Evolutionary conservation across 2,329 filamentous ascomycete species (phyloP).

Genomic region (Pestalotiopsis sp.): DNA sequence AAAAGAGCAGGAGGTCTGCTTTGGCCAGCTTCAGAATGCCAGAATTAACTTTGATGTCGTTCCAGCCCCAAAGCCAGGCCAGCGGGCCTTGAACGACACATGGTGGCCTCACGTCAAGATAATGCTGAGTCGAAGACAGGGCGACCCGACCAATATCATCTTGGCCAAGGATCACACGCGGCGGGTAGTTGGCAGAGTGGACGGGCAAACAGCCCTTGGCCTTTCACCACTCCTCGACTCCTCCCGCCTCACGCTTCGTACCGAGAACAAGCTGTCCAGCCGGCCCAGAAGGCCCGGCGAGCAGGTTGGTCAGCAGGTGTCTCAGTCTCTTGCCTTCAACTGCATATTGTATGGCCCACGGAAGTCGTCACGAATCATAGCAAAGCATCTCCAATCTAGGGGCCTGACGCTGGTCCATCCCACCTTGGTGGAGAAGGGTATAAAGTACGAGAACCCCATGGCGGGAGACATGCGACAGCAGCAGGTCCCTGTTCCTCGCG

Average conservation of each 20-base stretch:
- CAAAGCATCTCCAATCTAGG: conserved; percentile 66
- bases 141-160: conserved; percentile 62
- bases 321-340: conserved; percentile 64
- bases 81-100: conserved; percentile 57
- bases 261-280: conserved; percentile 70
- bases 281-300: conserved; percentile 68
- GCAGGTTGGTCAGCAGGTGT: conserved; percentile 62
- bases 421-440: conserved; percentile 66
- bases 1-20: conserved; percentile 75
- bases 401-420: conserved; percentile 70
- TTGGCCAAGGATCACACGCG: conserved; percentile 73
- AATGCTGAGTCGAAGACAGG: conserved; percentile 61
- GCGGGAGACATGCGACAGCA: conserved; percentile 40
- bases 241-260: conserved; percentile 63
- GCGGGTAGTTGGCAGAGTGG: conserved; percentile 75
- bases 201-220: conserved; percentile 65
- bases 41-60: conserved; percentile 68
- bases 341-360: conserved; percentile 81
- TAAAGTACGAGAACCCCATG: conserved; percentile 74
- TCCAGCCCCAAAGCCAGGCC: conserved; percentile 68
- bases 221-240: conserved; percentile 76
- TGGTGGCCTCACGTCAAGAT: conserved; percentile 79
- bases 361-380: conserved; percentile 66
- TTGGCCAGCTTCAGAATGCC: conserved; percentile 73
- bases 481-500: conserved; percentile 20